These are phyloP conservation scores for Marasmius sp. DNA, from an alignment of 1,284 basidiomycete genomes.

Conservation along the genomic window DNA sequence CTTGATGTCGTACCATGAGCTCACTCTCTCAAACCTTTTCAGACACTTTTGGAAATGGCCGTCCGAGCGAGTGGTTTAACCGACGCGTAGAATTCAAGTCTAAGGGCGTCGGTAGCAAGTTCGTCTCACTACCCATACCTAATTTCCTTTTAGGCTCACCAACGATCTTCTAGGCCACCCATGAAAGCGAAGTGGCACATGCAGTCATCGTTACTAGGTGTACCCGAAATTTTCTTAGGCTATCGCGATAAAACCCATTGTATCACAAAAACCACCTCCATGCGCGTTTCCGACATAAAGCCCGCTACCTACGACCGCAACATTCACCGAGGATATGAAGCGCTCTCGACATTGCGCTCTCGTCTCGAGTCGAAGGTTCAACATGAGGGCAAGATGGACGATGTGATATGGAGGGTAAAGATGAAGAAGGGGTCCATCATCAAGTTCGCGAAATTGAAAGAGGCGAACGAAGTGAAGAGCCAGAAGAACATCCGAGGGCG, in stretches of 20 bases:
- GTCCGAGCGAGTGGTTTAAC: background rate
- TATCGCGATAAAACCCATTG: background rate
- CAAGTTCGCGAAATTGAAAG: background rate
- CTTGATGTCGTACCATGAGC: background rate
- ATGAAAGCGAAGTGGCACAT: conserved; percentile 3
- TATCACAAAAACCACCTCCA: background rate
- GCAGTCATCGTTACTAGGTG: conserved; percentile 4
- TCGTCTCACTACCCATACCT: background rate
- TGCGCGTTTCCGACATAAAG: background rate
- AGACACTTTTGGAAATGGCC: background rate
- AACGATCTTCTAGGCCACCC: background rate
- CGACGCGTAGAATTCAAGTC: conserved; percentile 4
- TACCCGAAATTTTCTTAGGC: conserved; percentile 6
- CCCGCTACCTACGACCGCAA: background rate
- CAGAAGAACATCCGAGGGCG: background rate
- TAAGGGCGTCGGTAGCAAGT: background rate
- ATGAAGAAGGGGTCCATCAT: background rate
- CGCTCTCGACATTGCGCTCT: background rate
- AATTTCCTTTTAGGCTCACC: background rate
- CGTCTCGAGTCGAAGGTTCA: background rate
- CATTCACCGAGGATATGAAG: background rate
- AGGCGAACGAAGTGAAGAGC: background rate
- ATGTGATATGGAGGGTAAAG: conserved; percentile 1
- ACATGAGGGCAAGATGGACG: background rate
- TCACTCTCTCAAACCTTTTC: background rate